These are phyloP conservation scores for Voacanga thouarsii DNA, from an alignment of 257 asterid species.

Conservation along the genomic window DNA sequence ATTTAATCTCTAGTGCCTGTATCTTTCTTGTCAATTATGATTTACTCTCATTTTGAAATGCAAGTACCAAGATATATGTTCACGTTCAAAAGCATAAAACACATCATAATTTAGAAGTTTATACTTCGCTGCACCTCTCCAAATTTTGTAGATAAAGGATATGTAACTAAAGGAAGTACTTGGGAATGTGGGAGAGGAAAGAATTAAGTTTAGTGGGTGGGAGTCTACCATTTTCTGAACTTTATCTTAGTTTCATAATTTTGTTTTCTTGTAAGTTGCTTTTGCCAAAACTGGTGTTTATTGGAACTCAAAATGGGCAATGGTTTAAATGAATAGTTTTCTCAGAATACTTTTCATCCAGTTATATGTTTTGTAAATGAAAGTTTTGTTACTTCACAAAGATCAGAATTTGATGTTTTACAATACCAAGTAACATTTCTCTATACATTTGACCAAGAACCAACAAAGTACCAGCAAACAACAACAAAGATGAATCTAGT, in stretches of 20 bases:
- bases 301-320: background rate
- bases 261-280: background rate
- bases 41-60: background rate
- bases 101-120: background rate
- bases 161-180: background rate
- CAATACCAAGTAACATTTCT: too few species aligned
- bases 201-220: background rate
- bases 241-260: background rate
- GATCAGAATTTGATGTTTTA: too few species aligned
- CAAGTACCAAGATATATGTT: background rate
- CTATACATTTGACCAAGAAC: too few species aligned
- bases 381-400: too few species aligned
- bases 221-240: background rate
- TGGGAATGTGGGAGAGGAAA: background rate
- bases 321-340: background rate
- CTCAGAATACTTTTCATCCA: background rate
- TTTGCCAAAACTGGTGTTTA: background rate
- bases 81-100: background rate
- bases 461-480: too few species aligned
- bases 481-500: too few species aligned
- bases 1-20: background rate
- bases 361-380: too few species aligned
- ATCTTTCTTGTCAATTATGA: background rate
- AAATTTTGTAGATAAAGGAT: background rate
- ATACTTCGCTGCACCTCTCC: background rate